Percentiles rank a stretch among this genome's conserved stretches.
Evolutionary conservation across 1,139 yeast genomes (phyloP).

Genomic region (Taphrina pruni): DNA sequence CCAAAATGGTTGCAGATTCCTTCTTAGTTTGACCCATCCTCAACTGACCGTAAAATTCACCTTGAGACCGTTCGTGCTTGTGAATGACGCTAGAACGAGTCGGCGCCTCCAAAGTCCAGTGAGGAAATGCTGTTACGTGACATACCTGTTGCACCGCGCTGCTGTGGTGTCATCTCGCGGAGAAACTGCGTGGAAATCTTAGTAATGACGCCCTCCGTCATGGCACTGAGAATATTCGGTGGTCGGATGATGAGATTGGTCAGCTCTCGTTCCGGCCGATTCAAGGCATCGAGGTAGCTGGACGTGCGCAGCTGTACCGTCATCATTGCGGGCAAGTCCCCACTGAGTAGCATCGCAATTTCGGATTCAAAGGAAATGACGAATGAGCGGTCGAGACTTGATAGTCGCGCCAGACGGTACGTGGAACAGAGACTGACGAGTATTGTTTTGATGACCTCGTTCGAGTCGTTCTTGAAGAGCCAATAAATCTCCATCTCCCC

Average conservation of each 20-base stretch:
- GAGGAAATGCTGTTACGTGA: background rate
- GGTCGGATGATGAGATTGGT: slow-evolving; percentile 14
- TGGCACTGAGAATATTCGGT: background rate
- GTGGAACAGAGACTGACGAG: background rate
- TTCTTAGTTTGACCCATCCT: no score
- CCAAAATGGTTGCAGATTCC: no score
- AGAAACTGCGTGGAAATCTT: slow-evolving; percentile 10
- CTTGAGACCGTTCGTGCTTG: no score
- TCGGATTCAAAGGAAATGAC: slow-evolving; percentile 9
- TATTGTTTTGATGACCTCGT: background rate
- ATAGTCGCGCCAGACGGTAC: slow-evolving; percentile 5
- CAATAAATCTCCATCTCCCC: slow-evolving; percentile 3
- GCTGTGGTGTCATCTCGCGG: background rate
- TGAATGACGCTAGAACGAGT: no score
- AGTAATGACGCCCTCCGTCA: slow-evolving; percentile 22
- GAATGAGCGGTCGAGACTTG: slow-evolving; percentile 10
- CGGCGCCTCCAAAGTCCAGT: no score
- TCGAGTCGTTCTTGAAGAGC: slow-evolving; percentile 20
- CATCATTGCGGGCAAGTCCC: slow-evolving; percentile 1
- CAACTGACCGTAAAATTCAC: no score
- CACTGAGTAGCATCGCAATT: background rate
- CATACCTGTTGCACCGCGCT: background rate
- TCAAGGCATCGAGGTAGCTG: slow-evolving; percentile 5
- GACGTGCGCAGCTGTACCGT: slow-evolving; percentile 12
- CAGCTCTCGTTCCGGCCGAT: slow-evolving; percentile 9